A percentile compares a stretch with the other conserved stretches of the same genome.
phyloP scores from a whole-genome alignment of 2,329 filamentous ascomycete species.

The Pseudogymnoascus sp. region DNA sequence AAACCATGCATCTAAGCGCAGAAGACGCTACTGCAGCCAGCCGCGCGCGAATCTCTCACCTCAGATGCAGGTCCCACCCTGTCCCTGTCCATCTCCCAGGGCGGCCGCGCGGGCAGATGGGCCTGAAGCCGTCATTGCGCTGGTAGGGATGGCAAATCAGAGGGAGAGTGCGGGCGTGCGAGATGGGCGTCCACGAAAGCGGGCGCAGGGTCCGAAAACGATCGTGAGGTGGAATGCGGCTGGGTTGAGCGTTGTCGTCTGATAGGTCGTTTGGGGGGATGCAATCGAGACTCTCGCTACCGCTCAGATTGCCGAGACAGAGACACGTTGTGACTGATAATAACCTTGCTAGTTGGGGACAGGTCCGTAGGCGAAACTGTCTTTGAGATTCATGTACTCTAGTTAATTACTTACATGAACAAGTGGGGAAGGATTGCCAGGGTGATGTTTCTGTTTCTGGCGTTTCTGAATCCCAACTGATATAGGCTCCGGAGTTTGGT shows the following conservation, averaged over 20 bases:
- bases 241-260: background rate
- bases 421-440: background rate
- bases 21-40: background rate
- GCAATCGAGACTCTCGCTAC: slow-evolving; percentile 7
- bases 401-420: slow-evolving; percentile 5
- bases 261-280: slow-evolving; percentile 1
- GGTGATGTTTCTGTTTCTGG: background rate
- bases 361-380: slow-evolving; percentile 1
- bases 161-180: background rate
- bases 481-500: background rate
- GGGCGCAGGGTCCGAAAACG: slow-evolving; percentile 3
- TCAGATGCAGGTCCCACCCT: background rate
- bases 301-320: slow-evolving; percentile 1
- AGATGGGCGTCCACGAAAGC: background rate
- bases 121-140: slow-evolving; percentile 74
- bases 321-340: background rate
- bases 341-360: background rate
- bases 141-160: background rate
- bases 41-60: background rate
- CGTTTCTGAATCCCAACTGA: background rate
- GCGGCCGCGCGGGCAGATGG: slow-evolving; percentile 53
- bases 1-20: slow-evolving; percentile 5
- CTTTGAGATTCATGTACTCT: slow-evolving; percentile 5
- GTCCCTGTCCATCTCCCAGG: background rate
- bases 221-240: slow-evolving; percentile 1